Evolutionary conservation across 306 rosid species (phyloP).

Genomic region (Castanea crenata): DNA sequence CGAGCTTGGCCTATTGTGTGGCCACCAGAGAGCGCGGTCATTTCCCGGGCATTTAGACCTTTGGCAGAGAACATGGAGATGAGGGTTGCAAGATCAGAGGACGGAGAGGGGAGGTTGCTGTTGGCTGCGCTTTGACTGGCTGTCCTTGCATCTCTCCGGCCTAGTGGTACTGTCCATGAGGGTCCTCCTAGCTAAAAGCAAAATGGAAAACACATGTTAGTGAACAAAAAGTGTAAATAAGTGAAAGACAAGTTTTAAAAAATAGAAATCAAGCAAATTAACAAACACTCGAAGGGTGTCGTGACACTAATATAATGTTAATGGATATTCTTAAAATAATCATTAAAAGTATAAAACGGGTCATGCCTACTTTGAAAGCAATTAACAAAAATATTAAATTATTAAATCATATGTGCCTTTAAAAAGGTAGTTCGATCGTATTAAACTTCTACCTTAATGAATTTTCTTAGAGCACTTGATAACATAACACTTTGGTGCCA

Average conservation of each 20-base stretch:
- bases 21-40: slow-evolving; percentile 69
- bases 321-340: too few relatives aligned
- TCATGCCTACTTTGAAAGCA: too few relatives aligned
- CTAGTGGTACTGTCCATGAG: slow-evolving; percentile 56
- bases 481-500: too few relatives aligned
- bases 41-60: slow-evolving; percentile 44
- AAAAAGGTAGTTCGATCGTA: too few relatives aligned
- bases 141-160: slow-evolving; percentile 73
- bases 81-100: slow-evolving; percentile 45
- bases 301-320: too few relatives aligned
- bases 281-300: too few relatives aligned
- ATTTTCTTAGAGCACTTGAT: too few relatives aligned
- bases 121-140: slow-evolving; percentile 65
- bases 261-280: background rate
- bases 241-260: background rate
- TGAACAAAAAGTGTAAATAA: background rate
- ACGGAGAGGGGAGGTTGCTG: slow-evolving; percentile 54
- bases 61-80: slow-evolving; percentile 35
- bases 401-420: too few relatives aligned
- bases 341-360: too few relatives aligned
- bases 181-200: slow-evolving; percentile 70
- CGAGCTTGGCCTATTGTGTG: slow-evolving; percentile 61
- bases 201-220: background rate
- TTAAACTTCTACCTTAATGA: too few relatives aligned
- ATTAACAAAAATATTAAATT: too few relatives aligned